Conservation (phyloP, 108 stramenopile genomes). For the Cylindrotheca closterium region DNA sequence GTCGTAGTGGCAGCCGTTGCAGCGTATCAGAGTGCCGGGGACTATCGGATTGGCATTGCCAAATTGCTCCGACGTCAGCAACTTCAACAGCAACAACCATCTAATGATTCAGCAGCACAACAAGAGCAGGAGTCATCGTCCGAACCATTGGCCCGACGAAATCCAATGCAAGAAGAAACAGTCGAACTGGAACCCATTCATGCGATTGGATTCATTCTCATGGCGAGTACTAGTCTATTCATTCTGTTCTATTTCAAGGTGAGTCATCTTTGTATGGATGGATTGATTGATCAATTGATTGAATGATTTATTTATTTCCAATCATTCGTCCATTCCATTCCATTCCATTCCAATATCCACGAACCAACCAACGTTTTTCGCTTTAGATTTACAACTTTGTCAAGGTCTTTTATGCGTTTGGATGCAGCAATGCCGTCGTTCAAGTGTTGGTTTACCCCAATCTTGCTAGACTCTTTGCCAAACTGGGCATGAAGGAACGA, state of each 20-base stretch:
- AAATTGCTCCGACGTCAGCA: constrained; percentile 9
- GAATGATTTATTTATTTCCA: neutral
- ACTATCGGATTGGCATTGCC: constrained; percentile 41
- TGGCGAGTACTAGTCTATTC: constrained; percentile 74
- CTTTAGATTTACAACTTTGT: constrained; percentile 66
- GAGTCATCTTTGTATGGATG: neutral
- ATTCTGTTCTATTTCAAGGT: constrained; percentile 87
- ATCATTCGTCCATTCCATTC: neutral
- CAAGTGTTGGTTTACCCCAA: constrained; percentile 57
- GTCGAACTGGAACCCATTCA: constrained; percentile 79
- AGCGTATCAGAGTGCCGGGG: constrained; percentile 48
- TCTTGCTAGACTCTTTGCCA: constrained; percentile 8
- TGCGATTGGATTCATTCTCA: constrained; percentile 76
- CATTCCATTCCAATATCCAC: neutral
- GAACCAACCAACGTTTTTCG: neutral
- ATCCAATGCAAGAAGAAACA: constrained; percentile 39
- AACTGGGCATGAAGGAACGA: constrained; percentile 14
- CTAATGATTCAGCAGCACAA: neutral
- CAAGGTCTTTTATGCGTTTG: constrained; percentile 78
- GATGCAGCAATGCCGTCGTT: constrained; percentile 55
- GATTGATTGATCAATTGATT: neutral
- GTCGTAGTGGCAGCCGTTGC: constrained; percentile 65
- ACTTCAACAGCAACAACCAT: constrained; percentile 13
- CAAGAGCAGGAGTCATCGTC: neutral
- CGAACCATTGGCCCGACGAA: constrained; percentile 16